A percentile compares a stretch with the other conserved stretches of the same genome.
Evolutionary conservation across 495 filamentous ascomycete species (phyloP).

Genomic region (Xylaria bambusicola): DNA sequence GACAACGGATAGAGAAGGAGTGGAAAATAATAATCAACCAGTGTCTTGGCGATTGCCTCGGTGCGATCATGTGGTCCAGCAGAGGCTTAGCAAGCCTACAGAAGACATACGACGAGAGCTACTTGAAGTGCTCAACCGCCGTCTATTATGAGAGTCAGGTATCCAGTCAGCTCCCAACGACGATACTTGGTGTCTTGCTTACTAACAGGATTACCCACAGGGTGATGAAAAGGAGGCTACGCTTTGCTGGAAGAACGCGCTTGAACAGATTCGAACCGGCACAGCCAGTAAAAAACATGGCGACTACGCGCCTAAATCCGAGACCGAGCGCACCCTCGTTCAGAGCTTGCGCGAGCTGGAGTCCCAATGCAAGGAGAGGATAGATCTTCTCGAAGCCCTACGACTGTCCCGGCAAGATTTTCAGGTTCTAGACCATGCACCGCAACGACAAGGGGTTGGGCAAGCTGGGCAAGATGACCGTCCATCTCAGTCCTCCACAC

Average conservation of each 20-base stretch:
- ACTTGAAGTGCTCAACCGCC: conserved; percentile 89
- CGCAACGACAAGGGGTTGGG: conserved; percentile 14
- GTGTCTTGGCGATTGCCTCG: background rate
- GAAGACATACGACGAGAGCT: conserved; percentile 97
- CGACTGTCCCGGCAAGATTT: conserved; percentile 70
- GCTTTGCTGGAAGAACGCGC: conserved; percentile 85
- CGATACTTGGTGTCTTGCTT: background rate
- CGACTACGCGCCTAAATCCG: conserved; percentile 67
- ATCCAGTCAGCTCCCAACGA: conserved; percentile 17
- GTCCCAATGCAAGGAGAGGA: conserved; percentile 89
- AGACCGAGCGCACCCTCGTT: conserved; percentile 82
- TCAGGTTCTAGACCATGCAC: conserved; percentile 29
- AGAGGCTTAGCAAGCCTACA: conserved; percentile 79
- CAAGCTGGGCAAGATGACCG: conserved; percentile 23
- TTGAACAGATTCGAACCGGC: conserved; percentile 88
- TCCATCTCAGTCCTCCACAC: conserved; percentile 26
- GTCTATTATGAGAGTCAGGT: conserved; percentile 94
- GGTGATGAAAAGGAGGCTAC: conserved; percentile 92
- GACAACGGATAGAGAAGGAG: background rate
- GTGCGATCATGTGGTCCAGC: conserved; percentile 71
- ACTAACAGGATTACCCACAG: conserved; percentile 46
- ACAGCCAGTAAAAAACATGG: conserved; percentile 73
- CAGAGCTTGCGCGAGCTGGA: conserved; percentile 82
- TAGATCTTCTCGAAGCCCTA: conserved; percentile 84
- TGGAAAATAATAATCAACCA: background rate